phyloP scores from a whole-genome alignment of 2,329 filamentous ascomycete species.

The Trichoderma atrobrunneum region DNA sequence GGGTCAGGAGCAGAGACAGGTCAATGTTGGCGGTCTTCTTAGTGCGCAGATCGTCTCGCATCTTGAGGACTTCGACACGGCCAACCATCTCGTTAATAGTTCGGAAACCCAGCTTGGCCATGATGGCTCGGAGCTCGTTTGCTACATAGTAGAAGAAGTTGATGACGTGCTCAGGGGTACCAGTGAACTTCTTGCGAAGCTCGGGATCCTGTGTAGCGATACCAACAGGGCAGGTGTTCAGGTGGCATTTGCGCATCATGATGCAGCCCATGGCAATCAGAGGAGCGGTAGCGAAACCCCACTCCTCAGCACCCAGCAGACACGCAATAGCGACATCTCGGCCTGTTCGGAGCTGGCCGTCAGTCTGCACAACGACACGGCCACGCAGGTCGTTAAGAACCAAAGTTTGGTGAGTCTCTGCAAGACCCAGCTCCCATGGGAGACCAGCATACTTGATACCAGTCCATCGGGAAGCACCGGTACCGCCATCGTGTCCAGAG shows the following conservation, averaged over 20 bases:
- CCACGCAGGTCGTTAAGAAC: slow-evolving; percentile 95
- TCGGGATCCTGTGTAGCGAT: slow-evolving; percentile 96
- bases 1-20: slow-evolving; percentile 85
- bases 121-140: slow-evolving; percentile 93
- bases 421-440: slow-evolving; percentile 93
- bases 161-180: slow-evolving; percentile 92
- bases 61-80: slow-evolving; percentile 79
- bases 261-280: slow-evolving; percentile 96
- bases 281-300: slow-evolving; percentile 92
- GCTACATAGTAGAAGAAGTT: slow-evolving; percentile 99
- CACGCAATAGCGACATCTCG: slow-evolving; percentile 93
- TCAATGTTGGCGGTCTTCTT: slow-evolving; percentile 92
- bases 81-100: slow-evolving; percentile 98
- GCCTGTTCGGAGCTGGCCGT: slow-evolving; percentile 89
- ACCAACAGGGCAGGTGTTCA: slow-evolving; percentile 83
- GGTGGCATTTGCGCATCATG: slow-evolving; percentile 80
- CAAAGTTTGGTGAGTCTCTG: slow-evolving; percentile 93
- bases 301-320: slow-evolving; percentile 95
- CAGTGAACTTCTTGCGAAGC: slow-evolving; percentile 87
- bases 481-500: slow-evolving; percentile 94
- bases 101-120: slow-evolving; percentile 92
- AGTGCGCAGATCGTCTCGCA: slow-evolving; percentile 83
- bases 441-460: slow-evolving; percentile 98
- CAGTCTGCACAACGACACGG: slow-evolving; percentile 92
- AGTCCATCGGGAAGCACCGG: slow-evolving; percentile 94